Evolutionary conservation across 2,329 filamentous ascomycete species (phyloP).

Genomic region (Colletotrichum orbiculare): DNA sequence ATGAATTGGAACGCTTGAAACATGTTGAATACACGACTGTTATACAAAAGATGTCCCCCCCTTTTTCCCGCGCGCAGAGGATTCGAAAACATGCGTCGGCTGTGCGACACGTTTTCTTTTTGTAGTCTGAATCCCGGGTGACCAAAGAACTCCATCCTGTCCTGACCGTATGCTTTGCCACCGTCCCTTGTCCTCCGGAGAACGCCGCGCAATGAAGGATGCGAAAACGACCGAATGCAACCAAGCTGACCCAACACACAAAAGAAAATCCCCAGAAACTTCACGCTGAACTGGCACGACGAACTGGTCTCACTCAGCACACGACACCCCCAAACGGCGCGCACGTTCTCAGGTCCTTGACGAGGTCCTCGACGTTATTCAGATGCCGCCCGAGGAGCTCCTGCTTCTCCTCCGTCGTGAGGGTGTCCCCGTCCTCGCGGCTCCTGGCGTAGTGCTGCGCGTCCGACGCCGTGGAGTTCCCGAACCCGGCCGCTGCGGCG

Average conservation of each 20-base stretch:
- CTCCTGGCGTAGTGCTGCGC: slow-evolving; percentile 45
- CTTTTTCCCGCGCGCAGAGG: too few species aligned
- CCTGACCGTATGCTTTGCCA: too few species aligned
- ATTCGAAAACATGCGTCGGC: too few species aligned
- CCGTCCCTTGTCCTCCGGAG: slow-evolving; percentile 12
- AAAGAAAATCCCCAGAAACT: slow-evolving; percentile 28
- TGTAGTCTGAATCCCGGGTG: too few species aligned
- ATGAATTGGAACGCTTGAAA: too few species aligned
- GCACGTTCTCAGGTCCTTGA: slow-evolving; percentile 83
- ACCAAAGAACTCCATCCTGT: too few species aligned
- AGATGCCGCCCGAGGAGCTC: slow-evolving; percentile 80
- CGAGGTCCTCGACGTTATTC: slow-evolving; percentile 84
- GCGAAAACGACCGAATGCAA: neutral
- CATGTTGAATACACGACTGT: too few species aligned
- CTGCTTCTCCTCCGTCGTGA: slow-evolving; percentile 85
- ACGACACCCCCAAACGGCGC: slow-evolving; percentile 77
- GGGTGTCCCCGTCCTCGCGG: slow-evolving; percentile 58
- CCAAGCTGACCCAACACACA: slow-evolving; percentile 4
- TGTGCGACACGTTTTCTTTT: too few species aligned
- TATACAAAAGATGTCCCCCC: too few species aligned
- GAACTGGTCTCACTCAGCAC: slow-evolving; percentile 50
- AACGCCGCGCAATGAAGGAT: slow-evolving; percentile 34
- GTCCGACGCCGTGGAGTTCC: slow-evolving; percentile 43
- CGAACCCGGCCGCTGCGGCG: slow-evolving; percentile 61
- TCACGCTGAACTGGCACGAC: slow-evolving; percentile 4